Evolutionary conservation across 805 yeast species (phyloP).

Genomic region (Teunomyces aglyptinius): DNA sequence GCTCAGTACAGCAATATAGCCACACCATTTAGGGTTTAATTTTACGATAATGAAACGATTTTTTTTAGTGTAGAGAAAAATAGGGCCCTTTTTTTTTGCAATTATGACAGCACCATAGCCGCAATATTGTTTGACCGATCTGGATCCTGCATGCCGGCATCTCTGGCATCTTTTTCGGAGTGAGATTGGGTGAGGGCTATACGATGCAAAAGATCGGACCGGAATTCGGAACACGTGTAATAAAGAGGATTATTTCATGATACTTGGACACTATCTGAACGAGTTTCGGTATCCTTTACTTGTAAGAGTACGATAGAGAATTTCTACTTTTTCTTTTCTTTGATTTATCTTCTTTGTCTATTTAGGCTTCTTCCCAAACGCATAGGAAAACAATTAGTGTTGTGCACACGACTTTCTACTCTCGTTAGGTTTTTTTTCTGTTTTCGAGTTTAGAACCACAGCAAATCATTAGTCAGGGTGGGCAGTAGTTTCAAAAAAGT

Average conservation of each 20-base stretch:
- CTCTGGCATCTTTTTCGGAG: neutral
- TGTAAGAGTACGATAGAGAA: too few relatives aligned
- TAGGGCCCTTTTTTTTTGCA: constrained; percentile 1
- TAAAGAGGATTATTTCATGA: too few relatives aligned
- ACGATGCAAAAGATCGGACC: neutral
- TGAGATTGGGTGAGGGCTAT: neutral
- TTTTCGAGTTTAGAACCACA: constrained; percentile 1
- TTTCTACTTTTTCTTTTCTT: too few relatives aligned
- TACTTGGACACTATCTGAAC: too few relatives aligned
- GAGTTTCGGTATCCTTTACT: too few relatives aligned
- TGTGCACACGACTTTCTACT: constrained; percentile 1
- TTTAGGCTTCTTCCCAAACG: too few relatives aligned
- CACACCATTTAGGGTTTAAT: neutral
- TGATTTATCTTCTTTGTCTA: too few relatives aligned
- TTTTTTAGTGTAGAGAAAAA: neutral
- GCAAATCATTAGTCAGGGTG: constrained; percentile 5
- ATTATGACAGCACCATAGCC: neutral
- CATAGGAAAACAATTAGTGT: neutral
- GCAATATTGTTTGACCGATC: neutral
- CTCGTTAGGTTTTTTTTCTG: constrained; percentile 1
- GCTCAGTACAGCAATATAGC: neutral
- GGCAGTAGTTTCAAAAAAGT: neutral
- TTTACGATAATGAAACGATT: neutral
- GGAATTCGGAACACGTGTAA: too few relatives aligned
- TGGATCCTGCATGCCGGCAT: neutral